Conservation (phyloP, 176 grass and related monocot species). For the Oryza brachyantha region DNA sequence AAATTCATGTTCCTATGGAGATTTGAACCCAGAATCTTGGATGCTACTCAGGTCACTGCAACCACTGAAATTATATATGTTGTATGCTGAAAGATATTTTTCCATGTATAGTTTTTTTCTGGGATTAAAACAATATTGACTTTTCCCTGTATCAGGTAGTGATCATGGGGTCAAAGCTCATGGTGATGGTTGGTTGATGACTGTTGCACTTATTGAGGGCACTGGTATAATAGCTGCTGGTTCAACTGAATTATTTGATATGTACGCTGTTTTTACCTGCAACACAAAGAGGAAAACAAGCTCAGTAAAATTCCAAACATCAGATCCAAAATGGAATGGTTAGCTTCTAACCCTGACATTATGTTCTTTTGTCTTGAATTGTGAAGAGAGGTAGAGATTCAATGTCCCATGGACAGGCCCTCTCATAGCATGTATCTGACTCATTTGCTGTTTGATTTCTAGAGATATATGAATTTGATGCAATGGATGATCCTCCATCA, state of each 20-base stretch:
- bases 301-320: slow-evolving; percentile 88
- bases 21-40: no score
- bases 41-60: no score
- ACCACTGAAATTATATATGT: background rate
- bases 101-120: background rate
- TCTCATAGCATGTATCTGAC: background rate
- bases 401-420: background rate
- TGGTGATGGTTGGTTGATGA: slow-evolving; percentile 92
- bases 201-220: slow-evolving; percentile 89
- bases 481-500: slow-evolving; percentile 96
- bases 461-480: slow-evolving; percentile 98
- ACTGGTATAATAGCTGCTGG: slow-evolving; percentile 46
- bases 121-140: background rate
- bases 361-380: background rate
- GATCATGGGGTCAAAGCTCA: slow-evolving; percentile 96
- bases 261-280: slow-evolving; percentile 87
- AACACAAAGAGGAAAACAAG: slow-evolving; percentile 84
- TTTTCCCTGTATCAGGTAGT: slow-evolving; percentile 50
- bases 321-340: slow-evolving; percentile 97
- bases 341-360: slow-evolving; percentile 18
- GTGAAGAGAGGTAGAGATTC: background rate
- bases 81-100: slow-evolving; percentile 4
- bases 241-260: slow-evolving; percentile 64
- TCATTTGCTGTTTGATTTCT: slow-evolving; percentile 38
- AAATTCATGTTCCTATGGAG: no score